phyloP scores from a whole-genome alignment of 176 grass and related monocot species.

The Oryza meyeriana region DNA sequence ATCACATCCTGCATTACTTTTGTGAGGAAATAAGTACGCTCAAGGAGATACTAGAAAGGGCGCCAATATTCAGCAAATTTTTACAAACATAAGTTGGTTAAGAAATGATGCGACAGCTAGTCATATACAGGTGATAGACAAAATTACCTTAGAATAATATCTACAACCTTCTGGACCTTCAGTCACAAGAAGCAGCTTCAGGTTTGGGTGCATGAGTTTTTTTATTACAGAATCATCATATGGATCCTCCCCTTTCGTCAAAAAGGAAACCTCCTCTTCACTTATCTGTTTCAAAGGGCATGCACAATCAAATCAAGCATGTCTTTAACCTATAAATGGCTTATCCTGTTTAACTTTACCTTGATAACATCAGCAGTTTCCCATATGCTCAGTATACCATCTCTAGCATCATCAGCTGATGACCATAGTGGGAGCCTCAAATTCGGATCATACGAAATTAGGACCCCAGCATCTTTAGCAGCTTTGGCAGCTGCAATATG shows the following conservation, averaged over 20 bases:
- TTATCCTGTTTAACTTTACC: slow-evolving; percentile 38
- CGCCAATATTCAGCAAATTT: background rate
- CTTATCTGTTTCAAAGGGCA: slow-evolving; percentile 60
- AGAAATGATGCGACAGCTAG: background rate
- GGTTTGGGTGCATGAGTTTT: slow-evolving; percentile 87
- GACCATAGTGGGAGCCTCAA: slow-evolving; percentile 89
- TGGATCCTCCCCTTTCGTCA: slow-evolving; percentile 84
- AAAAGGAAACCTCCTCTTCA: slow-evolving; percentile 95
- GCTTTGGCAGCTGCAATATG: slow-evolving; percentile 80
- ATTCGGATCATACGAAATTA: slow-evolving; percentile 98
- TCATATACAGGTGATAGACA: background rate
- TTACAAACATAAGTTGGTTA: slow-evolving; percentile 9
- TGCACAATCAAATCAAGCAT: slow-evolving; percentile 25
- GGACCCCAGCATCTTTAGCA: slow-evolving; percentile 85
- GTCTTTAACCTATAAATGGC: slow-evolving; percentile 6
- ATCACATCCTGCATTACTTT: background rate
- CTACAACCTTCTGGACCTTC: slow-evolving; percentile 93
- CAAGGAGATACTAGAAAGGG: background rate
- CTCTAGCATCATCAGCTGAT: slow-evolving; percentile 81
- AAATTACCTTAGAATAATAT: slow-evolving; percentile 95
- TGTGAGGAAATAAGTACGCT: background rate
- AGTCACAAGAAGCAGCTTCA: slow-evolving; percentile 91
- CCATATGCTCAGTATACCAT: slow-evolving; percentile 95
- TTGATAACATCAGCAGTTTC: slow-evolving; percentile 90
- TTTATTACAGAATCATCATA: slow-evolving; percentile 85